A percentile compares a stretch with the other conserved stretches of the same genome.
Evolutionary conservation across 768 basidiomycete species (phyloP).

Genomic region (Suillus alpinus): DNA sequence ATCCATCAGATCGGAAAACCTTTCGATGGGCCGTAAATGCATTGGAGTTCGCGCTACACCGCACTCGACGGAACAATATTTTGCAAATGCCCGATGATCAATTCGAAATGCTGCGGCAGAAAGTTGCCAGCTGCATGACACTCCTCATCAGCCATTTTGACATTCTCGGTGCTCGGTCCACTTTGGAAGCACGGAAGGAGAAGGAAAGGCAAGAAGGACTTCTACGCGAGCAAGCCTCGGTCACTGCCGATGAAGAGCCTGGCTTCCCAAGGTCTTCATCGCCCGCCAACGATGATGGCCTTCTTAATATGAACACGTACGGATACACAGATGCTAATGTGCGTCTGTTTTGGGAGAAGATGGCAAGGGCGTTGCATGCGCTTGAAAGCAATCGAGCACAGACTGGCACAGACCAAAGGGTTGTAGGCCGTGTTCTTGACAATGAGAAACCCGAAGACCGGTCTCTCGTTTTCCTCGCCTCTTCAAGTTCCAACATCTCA

Average conservation of each 20-base stretch:
- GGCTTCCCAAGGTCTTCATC: slow-evolving; percentile 42
- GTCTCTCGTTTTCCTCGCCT: slow-evolving; percentile 90
- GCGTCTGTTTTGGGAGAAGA: slow-evolving; percentile 75
- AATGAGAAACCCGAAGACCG: slow-evolving; percentile 92
- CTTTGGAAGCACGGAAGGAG: slow-evolving; percentile 83
- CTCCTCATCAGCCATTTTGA: slow-evolving; percentile 97
- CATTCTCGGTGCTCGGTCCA: slow-evolving; percentile 92
- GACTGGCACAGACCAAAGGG: slow-evolving; percentile 65
- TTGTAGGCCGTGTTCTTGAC: slow-evolving; percentile 89
- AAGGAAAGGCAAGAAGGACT: slow-evolving; percentile 78
- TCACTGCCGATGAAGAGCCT: slow-evolving; percentile 48
- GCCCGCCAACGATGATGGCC: slow-evolving; percentile 35
- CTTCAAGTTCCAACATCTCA: slow-evolving; percentile 92
- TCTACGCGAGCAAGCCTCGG: slow-evolving; percentile 51
- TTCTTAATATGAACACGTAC: slow-evolving; percentile 26
- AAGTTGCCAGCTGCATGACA: slow-evolving; percentile 95
- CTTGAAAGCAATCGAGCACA: slow-evolving; percentile 66
- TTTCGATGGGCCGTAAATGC: slow-evolving; percentile 99
- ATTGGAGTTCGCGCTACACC: slow-evolving; percentile 85
- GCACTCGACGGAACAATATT: slow-evolving; percentile 87
- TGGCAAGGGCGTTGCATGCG: slow-evolving; percentile 52
- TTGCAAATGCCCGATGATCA: slow-evolving; percentile 84
- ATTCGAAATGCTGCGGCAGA: slow-evolving; percentile 85
- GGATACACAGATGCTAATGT: slow-evolving; percentile 61
- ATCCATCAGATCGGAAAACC: slow-evolving; percentile 90